Percentiles rank a stretch among this genome's conserved stretches.
Evolutionary conservation across 306 rosid species (phyloP).

Genomic region (Trichosanthes cucumerina): DNA sequence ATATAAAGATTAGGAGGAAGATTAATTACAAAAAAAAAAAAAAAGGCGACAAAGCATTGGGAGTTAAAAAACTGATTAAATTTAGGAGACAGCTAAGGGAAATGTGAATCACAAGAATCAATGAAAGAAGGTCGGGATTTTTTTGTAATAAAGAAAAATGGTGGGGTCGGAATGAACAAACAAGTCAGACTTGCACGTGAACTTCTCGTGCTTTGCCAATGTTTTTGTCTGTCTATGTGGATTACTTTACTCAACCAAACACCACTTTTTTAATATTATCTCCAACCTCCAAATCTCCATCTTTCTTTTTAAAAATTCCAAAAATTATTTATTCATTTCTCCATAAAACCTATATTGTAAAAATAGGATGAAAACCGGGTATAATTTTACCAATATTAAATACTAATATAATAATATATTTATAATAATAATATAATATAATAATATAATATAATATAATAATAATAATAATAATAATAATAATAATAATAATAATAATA

Average conservation of each 20-base stretch:
- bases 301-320: not conserved
- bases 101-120: conserved; percentile 13
- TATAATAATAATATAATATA: too few species aligned
- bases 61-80: not conserved
- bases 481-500: too few species aligned
- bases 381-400: too few species aligned
- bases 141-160: conserved; percentile 1
- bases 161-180: conserved; percentile 30
- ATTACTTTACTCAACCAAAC: conserved; percentile 28
- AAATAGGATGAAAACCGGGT: too few species aligned
- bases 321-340: not conserved
- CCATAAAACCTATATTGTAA: conserved; percentile 23
- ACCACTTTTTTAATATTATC: conserved; percentile 11
- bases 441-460: too few species aligned
- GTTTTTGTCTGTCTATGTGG: conserved; percentile 36
- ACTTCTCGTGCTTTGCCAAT: conserved; percentile 71
- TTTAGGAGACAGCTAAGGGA: not conserved
- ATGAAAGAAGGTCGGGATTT: not conserved
- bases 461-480: too few species aligned
- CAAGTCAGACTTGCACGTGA: conserved; percentile 88
- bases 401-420: too few species aligned
- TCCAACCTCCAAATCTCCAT: conserved; percentile 4
- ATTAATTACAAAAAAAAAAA: not conserved
- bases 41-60: not conserved
- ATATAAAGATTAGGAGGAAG: not conserved